These are phyloP conservation scores for Trichoderma sp. DNA, from an alignment of 2,329 filamentous ascomycete species.

Conservation along the genomic window DNA sequence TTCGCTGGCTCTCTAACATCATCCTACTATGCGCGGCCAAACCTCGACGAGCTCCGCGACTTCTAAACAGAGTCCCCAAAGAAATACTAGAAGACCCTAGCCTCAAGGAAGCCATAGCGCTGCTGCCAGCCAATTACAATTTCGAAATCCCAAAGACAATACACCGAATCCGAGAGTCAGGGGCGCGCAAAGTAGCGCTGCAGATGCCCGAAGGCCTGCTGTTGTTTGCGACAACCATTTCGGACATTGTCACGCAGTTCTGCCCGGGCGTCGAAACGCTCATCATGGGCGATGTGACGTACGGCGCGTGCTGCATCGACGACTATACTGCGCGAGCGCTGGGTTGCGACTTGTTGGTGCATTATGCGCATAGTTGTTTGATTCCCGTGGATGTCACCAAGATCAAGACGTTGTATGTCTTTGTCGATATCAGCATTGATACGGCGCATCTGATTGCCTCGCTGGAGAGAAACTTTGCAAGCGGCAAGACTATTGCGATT, in stretches of 20 bases:
- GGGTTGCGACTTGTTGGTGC: conserved; percentile 90
- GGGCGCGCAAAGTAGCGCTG: conserved; percentile 82
- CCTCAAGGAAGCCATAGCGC: conserved; percentile 81
- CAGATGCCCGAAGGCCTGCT: conserved; percentile 96
- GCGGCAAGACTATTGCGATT: conserved; percentile 84
- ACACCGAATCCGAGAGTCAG: conserved; percentile 80
- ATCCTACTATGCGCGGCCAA: conserved; percentile 53
- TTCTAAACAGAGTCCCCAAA: conserved; percentile 87
- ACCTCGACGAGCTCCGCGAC: conserved; percentile 70
- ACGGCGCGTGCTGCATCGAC: conserved; percentile 97
- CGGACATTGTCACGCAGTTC: conserved; percentile 93
- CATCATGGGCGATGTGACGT: conserved; percentile 99
- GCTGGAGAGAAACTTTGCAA: conserved; percentile 81
- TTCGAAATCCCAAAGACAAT: conserved; percentile 99
- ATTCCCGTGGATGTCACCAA: conserved; percentile 96
- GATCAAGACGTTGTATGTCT: conserved; percentile 97
- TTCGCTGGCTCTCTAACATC: neutral
- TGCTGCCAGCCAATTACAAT: conserved; percentile 94
- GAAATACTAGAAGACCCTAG: conserved; percentile 83
- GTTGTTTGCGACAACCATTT: conserved; percentile 95
- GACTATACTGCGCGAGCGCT: conserved; percentile 95
- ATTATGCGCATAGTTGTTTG: conserved; percentile 96
- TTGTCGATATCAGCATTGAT: conserved; percentile 97
- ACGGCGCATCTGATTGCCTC: conserved; percentile 83
- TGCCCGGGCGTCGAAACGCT: conserved; percentile 88